Evolutionary conservation across 345 rosid species (phyloP).

Genomic region (Moringa oleifera): DNA sequence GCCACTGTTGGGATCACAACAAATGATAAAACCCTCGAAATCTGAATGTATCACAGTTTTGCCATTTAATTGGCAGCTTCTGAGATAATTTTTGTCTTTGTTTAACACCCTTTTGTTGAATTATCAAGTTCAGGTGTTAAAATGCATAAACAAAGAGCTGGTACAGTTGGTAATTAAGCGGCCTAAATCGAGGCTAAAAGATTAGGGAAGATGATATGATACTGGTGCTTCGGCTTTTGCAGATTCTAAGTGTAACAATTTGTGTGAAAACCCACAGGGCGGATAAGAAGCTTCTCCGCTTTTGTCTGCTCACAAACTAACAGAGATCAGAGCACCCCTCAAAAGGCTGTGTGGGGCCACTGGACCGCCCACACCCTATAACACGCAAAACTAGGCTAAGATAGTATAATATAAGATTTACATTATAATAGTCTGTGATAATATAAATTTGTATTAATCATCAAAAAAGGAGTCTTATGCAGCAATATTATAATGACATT

Average conservation of each 20-base stretch:
- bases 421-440: too few relatives aligned
- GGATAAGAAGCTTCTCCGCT: slow-evolving; percentile 57
- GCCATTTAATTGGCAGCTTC: slow-evolving; percentile 32
- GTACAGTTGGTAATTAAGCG: slow-evolving; percentile 11
- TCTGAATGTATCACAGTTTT: slow-evolving; percentile 16
- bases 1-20: slow-evolving; percentile 26
- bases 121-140: background rate
- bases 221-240: slow-evolving; percentile 30
- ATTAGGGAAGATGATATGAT: background rate
- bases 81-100: slow-evolving; percentile 20
- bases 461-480: too few relatives aligned
- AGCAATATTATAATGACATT: too few relatives aligned
- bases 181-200: background rate
- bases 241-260: slow-evolving; percentile 39
- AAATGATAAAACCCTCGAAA: slow-evolving; percentile 11
- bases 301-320: slow-evolving; percentile 44
- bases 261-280: slow-evolving; percentile 42
- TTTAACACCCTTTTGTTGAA: background rate
- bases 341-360: slow-evolving; percentile 28
- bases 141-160: background rate
- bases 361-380: slow-evolving; percentile 28
- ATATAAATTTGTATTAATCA: too few relatives aligned
- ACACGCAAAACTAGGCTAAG: slow-evolving; percentile 38
- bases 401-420: too few relatives aligned
- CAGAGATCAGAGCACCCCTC: slow-evolving; percentile 27